Evolutionary conservation across 805 yeast genomes (phyloP), one percentile per base, ranked within the genome.

Genomic region (Candida ulmi): DNA sequence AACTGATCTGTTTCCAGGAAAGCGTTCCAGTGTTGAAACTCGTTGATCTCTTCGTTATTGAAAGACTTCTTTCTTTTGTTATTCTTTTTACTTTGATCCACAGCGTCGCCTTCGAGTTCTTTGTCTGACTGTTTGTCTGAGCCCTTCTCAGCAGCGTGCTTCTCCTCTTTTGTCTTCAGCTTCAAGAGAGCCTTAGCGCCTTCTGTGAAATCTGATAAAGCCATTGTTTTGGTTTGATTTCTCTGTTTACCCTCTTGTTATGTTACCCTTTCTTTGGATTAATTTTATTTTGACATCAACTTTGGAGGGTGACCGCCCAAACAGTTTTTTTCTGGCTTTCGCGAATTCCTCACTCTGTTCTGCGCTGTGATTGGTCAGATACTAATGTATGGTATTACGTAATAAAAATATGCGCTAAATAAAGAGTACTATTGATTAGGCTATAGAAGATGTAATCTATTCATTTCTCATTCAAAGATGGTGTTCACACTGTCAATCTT

Each of bases 31-130:
- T 53, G 57, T 32, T 56, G 57, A 30, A 53, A 49, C 33, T 52
- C 58, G 17, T 51, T 44, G 16, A 47, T 51, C 16, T 50, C 52
- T 5, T 48, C 55, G 24, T 45, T 35, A 17, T 43, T 41, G 18
- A 38, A 45, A 3, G 49, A 46, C 18, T 50, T 50, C 38, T 48
- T 48, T 40, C 51, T 51, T 27, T 54, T 36, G 31, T 43, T 39
- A 35, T 21, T 33, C 34, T 23, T 35, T 27, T 47, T 60, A 51
- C 36, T 62, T 32, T 47, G 57, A 15, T 68, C 76, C 31, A 80
- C 72, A 7, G 81, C 83, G 16, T 83, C 87, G 12, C 83, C 91
- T n/a, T n/a, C n/a, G n/a, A n/a, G n/a, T n/a, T n/a, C n/a, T n/a
- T n/a, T n/a, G n/a, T n/a, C n/a, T n/a, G n/a, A n/a, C n/a, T n/a